A percentile compares a stretch with the other conserved stretches of the same genome.
Conservation (phyloP, 345 rosid species). For the thale cress (Arabidopsis thaliana) region DNA sequence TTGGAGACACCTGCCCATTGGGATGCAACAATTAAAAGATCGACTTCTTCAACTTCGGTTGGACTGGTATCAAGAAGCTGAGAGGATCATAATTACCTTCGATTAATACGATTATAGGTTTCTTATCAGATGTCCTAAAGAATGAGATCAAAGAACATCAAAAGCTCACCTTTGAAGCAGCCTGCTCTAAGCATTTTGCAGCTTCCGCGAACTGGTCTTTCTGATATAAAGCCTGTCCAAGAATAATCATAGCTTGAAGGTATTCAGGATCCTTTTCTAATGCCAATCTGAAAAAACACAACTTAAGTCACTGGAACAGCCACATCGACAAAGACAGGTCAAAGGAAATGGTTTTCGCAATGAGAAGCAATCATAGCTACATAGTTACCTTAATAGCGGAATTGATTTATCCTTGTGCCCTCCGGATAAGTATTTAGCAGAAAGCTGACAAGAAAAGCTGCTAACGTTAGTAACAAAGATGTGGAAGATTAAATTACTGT, state of each 20-base stretch:
- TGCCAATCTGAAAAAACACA: slow-evolving; percentile 58
- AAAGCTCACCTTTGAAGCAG: slow-evolving; percentile 68
- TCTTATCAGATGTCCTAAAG: neutral
- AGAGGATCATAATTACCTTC: slow-evolving; percentile 22
- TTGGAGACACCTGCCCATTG: slow-evolving; percentile 82
- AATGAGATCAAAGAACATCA: slow-evolving; percentile 17
- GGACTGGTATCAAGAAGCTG: slow-evolving; percentile 65
- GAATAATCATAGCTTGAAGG: slow-evolving; percentile 58
- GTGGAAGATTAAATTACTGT: slow-evolving; percentile 3
- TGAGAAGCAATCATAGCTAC: slow-evolving; percentile 6
- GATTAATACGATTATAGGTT: neutral
- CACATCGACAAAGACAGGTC: neutral
- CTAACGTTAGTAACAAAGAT: slow-evolving; percentile 29
- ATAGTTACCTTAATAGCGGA: slow-evolving; percentile 59
- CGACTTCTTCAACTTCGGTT: slow-evolving; percentile 56
- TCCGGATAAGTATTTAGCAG: slow-evolving; percentile 59
- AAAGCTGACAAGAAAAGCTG: slow-evolving; percentile 61
- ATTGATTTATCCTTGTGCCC: slow-evolving; percentile 62
- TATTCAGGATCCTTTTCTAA: slow-evolving; percentile 77
- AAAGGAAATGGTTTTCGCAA: neutral
- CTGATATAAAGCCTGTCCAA: slow-evolving; percentile 79
- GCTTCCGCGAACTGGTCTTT: slow-evolving; percentile 65
- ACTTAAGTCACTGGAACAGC: slow-evolving; percentile 52
- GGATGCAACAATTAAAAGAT: slow-evolving; percentile 75
- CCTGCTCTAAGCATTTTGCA: slow-evolving; percentile 65